Conservation (phyloP, 2,329 filamentous ascomycete species). For the Pseudocercospora eumusae region DNA sequence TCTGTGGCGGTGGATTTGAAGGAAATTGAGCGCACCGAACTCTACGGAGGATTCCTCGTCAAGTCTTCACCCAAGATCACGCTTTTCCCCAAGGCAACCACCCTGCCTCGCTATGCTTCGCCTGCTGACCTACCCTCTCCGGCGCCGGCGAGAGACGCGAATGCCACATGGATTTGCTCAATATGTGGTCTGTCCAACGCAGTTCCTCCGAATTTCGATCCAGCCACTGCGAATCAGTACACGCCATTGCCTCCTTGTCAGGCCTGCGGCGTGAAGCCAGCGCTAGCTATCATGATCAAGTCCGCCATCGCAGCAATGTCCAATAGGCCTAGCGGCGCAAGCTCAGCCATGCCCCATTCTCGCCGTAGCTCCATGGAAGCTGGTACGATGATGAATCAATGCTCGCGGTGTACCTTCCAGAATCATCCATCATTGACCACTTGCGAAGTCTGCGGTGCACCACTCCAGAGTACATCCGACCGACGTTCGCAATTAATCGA, state of each 20-base stretch:
- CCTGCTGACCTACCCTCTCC: no score
- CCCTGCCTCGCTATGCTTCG: slow-evolving; percentile 51
- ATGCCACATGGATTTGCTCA: slow-evolving; percentile 89
- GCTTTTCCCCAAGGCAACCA: slow-evolving; percentile 76
- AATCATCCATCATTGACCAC: slow-evolving; percentile 84
- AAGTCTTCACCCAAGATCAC: slow-evolving; percentile 96
- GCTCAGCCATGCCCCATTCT: slow-evolving; percentile 1
- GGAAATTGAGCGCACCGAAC: slow-evolving; percentile 86
- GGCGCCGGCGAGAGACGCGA: slow-evolving; percentile 50
- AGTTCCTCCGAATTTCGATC: slow-evolving; percentile 90
- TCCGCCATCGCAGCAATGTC: slow-evolving; percentile 77
- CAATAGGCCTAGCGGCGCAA: slow-evolving; percentile 48
- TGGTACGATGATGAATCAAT: slow-evolving; percentile 44
- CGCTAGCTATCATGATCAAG: slow-evolving; percentile 78
- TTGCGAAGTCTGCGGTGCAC: slow-evolving; percentile 89
- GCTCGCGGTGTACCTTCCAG: slow-evolving; percentile 87
- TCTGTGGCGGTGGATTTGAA: slow-evolving; percentile 85
- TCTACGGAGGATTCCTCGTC: slow-evolving; percentile 80
- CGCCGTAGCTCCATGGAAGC: slow-evolving; percentile 14
- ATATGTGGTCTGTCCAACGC: slow-evolving; percentile 96
- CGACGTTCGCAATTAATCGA: slow-evolving; percentile 43
- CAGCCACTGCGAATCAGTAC: slow-evolving; percentile 72
- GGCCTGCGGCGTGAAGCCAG: slow-evolving; percentile 91
- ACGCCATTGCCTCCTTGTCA: slow-evolving; percentile 84
- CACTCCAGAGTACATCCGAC: slow-evolving; percentile 56